A percentile compares a stretch with the other conserved stretches of the same genome.
Conservation (phyloP, 441 rosid species). For the California macrophylla region DNA sequence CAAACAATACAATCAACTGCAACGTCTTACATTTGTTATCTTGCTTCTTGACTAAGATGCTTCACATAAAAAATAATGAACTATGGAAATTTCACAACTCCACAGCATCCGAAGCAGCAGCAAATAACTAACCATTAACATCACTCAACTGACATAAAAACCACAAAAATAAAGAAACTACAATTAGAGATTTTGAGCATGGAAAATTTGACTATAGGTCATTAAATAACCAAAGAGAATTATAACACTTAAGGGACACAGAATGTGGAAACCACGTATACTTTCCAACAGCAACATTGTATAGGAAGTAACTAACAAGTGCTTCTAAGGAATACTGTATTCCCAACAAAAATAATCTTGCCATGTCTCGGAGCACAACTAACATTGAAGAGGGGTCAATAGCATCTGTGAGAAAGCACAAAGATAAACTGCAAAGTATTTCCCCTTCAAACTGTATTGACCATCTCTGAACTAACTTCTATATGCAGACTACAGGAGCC, state of each 20-base stretch:
- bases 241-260: not conserved
- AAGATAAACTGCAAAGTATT: not conserved
- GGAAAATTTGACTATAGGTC: not conserved
- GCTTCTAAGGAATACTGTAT: not conserved
- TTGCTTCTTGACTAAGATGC: not conserved
- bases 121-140: not conserved
- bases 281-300: not conserved
- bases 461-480: not conserved
- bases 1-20: not conserved
- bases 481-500: not conserved
- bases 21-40: not conserved
- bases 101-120: not conserved
- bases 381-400: not conserved
- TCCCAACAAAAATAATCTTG: not conserved
- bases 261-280: not conserved
- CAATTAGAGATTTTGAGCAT: not conserved
- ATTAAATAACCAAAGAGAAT: not conserved
- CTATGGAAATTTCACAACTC: not conserved
- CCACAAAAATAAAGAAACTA: not conserved
- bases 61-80: not conserved
- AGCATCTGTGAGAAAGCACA: not conserved
- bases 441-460: not conserved
- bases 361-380: not conserved
- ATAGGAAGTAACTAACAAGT: not conserved
- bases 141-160: not conserved